phyloP scores from a whole-genome alignment of 2,329 filamentous ascomycete species.

The Cladobotryum mycophilum region DNA sequence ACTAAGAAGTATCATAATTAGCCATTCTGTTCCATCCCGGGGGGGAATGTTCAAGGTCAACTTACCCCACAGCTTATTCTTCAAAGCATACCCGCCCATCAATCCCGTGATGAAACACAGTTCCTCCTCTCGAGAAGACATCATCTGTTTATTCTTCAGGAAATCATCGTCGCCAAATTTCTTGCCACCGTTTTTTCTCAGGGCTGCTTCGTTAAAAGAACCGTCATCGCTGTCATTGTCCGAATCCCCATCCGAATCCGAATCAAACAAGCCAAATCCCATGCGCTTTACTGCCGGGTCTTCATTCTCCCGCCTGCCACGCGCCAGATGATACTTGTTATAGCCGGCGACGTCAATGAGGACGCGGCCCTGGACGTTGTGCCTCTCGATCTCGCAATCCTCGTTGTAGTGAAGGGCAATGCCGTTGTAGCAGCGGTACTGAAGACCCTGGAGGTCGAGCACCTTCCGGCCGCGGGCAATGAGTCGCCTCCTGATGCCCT shows the following conservation, averaged over 20 bases:
- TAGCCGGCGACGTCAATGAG: slow-evolving; percentile 37
- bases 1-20: slow-evolving; percentile 13
- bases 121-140: slow-evolving; percentile 32
- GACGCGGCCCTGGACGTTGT: slow-evolving; percentile 35
- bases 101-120: slow-evolving; percentile 37
- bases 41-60: not conserved
- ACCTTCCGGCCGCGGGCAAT: slow-evolving; percentile 31
- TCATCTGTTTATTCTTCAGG: slow-evolving; percentile 31
- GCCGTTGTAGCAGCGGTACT: slow-evolving; percentile 36
- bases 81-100: slow-evolving; percentile 39
- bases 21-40: not conserved
- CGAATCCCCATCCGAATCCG: not conserved
- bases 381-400: slow-evolving; percentile 17
- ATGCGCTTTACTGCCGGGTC: slow-evolving; percentile 21
- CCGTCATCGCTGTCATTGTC: not conserved
- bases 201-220: slow-evolving; percentile 4
- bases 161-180: slow-evolving; percentile 29
- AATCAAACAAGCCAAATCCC: not conserved
- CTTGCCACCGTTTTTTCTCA: slow-evolving; percentile 13
- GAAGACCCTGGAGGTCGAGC: slow-evolving; percentile 36
- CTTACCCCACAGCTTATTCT: slow-evolving; percentile 41
- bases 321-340: slow-evolving; percentile 34
- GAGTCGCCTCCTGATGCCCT: slow-evolving; percentile 24
- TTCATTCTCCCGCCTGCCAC: slow-evolving; percentile 30
- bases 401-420: slow-evolving; percentile 26